phyloP scores from a whole-genome alignment of 1,284 basidiomycete genomes.

The Laetiporus sulphureus region DNA sequence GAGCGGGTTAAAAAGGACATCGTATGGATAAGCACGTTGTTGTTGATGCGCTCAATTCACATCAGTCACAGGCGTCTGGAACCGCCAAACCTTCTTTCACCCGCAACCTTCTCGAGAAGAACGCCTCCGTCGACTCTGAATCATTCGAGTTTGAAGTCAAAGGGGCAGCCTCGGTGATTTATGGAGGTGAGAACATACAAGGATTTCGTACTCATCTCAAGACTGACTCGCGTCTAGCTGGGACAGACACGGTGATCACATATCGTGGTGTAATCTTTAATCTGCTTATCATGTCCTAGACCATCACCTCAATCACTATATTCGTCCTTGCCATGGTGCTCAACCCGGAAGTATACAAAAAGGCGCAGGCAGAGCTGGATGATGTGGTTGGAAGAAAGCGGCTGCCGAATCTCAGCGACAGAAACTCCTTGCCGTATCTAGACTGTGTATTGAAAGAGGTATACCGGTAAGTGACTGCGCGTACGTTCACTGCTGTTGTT shows the following conservation, averaged over 20 bases:
- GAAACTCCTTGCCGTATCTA: constrained; percentile 24
- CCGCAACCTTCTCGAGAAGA: neutral
- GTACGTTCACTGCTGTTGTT: neutral
- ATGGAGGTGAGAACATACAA: neutral
- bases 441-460: constrained; percentile 27
- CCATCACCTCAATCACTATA: constrained; percentile 2
- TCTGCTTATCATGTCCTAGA: neutral
- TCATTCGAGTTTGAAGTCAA: neutral
- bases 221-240: neutral
- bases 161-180: neutral
- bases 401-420: constrained; percentile 26
- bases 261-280: neutral
- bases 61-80: neutral
- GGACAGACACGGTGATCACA: neutral
- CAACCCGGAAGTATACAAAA: constrained; percentile 24
- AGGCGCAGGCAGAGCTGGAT: constrained; percentile 28
- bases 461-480: constrained; percentile 12
- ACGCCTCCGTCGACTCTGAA: neutral
- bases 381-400: constrained; percentile 21
- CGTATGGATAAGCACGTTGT: neutral
- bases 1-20: neutral
- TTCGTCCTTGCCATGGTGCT: constrained; percentile 26
- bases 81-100: neutral
- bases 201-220: neutral
- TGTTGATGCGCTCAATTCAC: neutral